Base-by-base conservation (phyloP, 2,329 filamentous ascomycete genomes). In the Xenosphaeropsis pyriputrescens region DNA sequence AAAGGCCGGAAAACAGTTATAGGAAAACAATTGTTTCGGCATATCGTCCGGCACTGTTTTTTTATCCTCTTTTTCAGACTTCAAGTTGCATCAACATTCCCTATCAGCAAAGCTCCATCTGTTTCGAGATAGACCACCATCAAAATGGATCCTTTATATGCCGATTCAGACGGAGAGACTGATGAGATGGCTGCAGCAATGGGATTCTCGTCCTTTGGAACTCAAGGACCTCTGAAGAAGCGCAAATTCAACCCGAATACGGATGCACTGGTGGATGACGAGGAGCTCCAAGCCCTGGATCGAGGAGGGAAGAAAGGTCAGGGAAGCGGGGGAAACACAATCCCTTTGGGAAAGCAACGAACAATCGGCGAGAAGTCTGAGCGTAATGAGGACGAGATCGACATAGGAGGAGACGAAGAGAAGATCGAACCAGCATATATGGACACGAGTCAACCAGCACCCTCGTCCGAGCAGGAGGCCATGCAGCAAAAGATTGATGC, bases 201-300 rank as follows among this genome's bases (percentile, higher is more conserved):
- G 75, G 82, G 82, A 44, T 86, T 86, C 57, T 69, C 75, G 7
- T 68, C 72, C 40, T 88, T 88, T 51, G 80, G 80, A 46, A 57
- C 60, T 8, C 62, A 69, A 37, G 60, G 57, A 3, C 60, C 67
- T 1, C 64, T 65, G 32, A 83, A 81, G 55, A 81, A 80, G 54
- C 70, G 79, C 43, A 78, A 77, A 50, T 79, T 73, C 56, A 75
- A 81, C 49, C 62, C 68, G 14, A 58, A 63, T 18, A 61, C 58
- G 36, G 72, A 72, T 47, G 68, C 67, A 29, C 63, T 66, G 39
- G 56, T 67, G 33, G 57, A 58, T 37, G 54, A 51, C 13, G 52
- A 47, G 48, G 56, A 46, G 39, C 49, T 51, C 38, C 51, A 41
- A 13, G 43, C 43, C 12, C 18, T 55, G 2, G 50, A 56, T 40